Base-by-base conservation (phyloP, 2,329 filamentous ascomycete species). In the Pseudocercospora fijiensis region DNA sequence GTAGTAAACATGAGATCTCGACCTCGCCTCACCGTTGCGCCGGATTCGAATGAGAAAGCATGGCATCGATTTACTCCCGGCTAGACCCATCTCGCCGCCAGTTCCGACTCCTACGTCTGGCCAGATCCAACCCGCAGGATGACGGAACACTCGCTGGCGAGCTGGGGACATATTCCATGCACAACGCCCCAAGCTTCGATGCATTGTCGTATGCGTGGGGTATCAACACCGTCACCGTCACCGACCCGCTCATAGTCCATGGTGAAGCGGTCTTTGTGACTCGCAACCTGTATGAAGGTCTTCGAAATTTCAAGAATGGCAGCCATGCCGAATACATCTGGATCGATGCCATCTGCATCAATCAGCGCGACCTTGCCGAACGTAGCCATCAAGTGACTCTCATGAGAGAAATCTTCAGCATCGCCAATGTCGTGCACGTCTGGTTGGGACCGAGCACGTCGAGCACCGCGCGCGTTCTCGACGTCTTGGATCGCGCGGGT, bases 281-380 rank as follows among this genome's bases (percentile, higher is more conserved):
- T 1, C 37, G 7, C 20, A 58, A 58, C n/a, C 20, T 58, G 2
- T 27, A 58, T n/a, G 4, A 47, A 43, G 24, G 33, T 6, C 56
- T 58, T 18, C 37, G 13, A 11, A n/a, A 47, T 13, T 26, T 45
- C 33, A 53, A 8, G 2, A 2, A 53, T 18, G 16, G 24, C 7
- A 18, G 10, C 8, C 7, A 20, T 11, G 18, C 24, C 8, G 7
- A 20, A 4, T 47, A 22, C 41, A 43, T 67, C 10, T 69, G 67
- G 67, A 57, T 68, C 7, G 67, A 68, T 41, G 61, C 64, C 6
- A 30, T 70, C 9, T 69, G 62, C 41, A 69, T 69, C 62, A 68
- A 67, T 37, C 66, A 69, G 55, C 30, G 37, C 7, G 60, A 69
- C 53, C 18, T 58, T 20, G 47, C 55, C n/a, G 67, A 69, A 53